Conservation (phyloP, 805 yeast genomes). For the Schizosaccharomyces japonicus region DNA sequence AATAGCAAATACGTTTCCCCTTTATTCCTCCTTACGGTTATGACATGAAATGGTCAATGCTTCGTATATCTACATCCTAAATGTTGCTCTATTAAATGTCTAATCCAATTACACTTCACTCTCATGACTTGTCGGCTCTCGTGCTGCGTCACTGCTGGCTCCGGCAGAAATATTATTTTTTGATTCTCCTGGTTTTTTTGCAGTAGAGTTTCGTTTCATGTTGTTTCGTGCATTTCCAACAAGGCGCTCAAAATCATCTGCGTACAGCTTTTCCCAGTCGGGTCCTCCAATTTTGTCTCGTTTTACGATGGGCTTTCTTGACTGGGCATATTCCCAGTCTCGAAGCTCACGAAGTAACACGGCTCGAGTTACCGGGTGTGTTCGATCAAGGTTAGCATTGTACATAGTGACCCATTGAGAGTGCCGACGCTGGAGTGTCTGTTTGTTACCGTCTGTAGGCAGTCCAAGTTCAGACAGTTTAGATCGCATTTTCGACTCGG, state of each 20-base stretch:
- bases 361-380: conserved; percentile 33
- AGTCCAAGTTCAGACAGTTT: conserved; percentile 32
- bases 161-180: too few species aligned
- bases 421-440: conserved; percentile 42
- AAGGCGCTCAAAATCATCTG: conserved; percentile 12
- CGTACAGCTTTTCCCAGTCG: conserved; percentile 12
- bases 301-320: background rate
- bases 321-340: conserved; percentile 36
- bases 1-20: too few species aligned
- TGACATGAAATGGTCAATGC: too few species aligned
- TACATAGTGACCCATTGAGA: conserved; percentile 52
- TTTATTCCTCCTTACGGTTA: too few species aligned
- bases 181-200: too few species aligned
- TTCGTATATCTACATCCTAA: too few species aligned
- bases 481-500: conserved; percentile 35
- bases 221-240: conserved; percentile 11
- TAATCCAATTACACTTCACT: too few species aligned
- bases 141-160: too few species aligned
- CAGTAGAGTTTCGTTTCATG: too few species aligned
- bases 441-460: conserved; percentile 38
- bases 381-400: conserved; percentile 62
- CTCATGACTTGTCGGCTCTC: too few species aligned
- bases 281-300: background rate
- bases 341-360: conserved; percentile 31
- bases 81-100: too few species aligned